Evolutionary conservation across 148 eudicot species (phyloP), one percentile per base, ranked within the genome.

Genomic region (Chenopodium album): DNA sequence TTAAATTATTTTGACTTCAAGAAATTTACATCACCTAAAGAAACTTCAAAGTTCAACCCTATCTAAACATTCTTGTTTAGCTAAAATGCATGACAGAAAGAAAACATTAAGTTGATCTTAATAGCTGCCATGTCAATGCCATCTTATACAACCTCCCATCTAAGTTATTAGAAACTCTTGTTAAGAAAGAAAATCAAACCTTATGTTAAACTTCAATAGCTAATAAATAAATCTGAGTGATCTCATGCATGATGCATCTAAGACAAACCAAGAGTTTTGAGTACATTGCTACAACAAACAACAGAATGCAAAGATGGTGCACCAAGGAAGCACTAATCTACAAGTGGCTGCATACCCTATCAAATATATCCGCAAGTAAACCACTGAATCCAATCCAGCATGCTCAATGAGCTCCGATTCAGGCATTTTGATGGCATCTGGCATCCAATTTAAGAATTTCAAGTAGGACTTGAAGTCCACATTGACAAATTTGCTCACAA

Each of bases 301-400:
- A 67, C 79, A 76, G 29, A 64, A 64, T 50, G 67, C 54, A 63
- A 48, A 62, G 34, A 80, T 23, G 46, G 31, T 22, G 20, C 54
- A 75, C 22, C 37, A 69, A 81, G 28, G 23, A 22, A 70, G 44
- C 54, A 76, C n/a, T 56, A 0, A n/a, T 7, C 13, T 60, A 59
- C 9, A 41, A 66, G 23, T 41, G 50, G 82, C 48, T 1, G 13
- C 91, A 63, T 96, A 96, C 99, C 97, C 99, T 52, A 92, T 85
- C 89, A 94, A 73, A 89, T 96, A 96, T 73, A 96, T 94, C 29
- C 99, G 92, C 83, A 96, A 85, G 87, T 96, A 96, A 82, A 92
- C 97, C 46, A 92, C 98, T 1, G 99, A 96, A 84, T 96, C 99
- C 86, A 96, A 81, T 34, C 99, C 99, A 11, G 98, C 99, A 78